Evolutionary conservation across 2,329 filamentous ascomycete species (phyloP), one percentile per base, ranked within the genome.

Genomic region (Grosmannia huntii): DNA sequence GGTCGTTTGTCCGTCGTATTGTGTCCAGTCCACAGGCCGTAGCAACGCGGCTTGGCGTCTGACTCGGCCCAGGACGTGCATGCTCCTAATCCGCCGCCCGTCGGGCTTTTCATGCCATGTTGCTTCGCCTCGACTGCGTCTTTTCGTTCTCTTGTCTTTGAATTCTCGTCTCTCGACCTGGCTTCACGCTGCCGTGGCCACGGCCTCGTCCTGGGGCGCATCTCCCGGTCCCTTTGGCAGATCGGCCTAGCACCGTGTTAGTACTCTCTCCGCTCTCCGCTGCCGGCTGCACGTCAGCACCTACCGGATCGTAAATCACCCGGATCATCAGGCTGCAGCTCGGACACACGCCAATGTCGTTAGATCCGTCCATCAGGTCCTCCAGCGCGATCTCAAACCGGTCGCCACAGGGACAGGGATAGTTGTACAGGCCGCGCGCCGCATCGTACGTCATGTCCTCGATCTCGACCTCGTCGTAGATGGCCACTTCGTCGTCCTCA

Each of bases 401-500:
- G 75, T 99, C 94, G 75, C 94, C 94, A 73, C 94, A 99, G 1
- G 94, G 94, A 71, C 94, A 99, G 16, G 94, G 94, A 71, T 95
- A 96, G 74, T 92, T 87, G 76, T 96, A 99, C 65, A 96, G 86
- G 71, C 96, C 86, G 48, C 90, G 80, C 4, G 79, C 78, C 53
- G 84, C 75, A 72, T 96, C 90, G 71, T 83, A 96, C 67, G 88
- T 94, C 90, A 96, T 95, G 73, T 99, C 94, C 72, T 97, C 92
- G 75, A 97, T 96, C 71, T 97, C 92, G 72, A 97, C 92, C 73
- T 96, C 92, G 68, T 97, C 92, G 77, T 96, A 97, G 70, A 96
- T 89, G 65, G 86, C 84, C 59, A 86, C 72, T 38, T 74, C 70
- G 57, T 82, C 78, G 63, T 86, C 81, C 68, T 85, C 83, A 41